Conservation (phyloP, 345 rosid genomes). For the Carallia brachiata region DNA sequence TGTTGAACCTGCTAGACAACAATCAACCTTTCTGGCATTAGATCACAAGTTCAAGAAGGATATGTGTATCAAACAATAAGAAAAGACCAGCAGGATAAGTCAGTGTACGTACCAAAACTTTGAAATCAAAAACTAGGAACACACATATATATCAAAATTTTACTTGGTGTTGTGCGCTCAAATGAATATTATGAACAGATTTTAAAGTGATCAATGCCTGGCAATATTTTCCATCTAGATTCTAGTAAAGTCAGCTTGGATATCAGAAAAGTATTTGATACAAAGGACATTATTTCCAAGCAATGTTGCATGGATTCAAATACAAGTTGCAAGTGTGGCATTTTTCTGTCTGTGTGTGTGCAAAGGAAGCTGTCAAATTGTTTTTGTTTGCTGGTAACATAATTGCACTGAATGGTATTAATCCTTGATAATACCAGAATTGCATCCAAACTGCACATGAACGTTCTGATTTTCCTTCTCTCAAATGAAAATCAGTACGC, state of each 20-base stretch:
- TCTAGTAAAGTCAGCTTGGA: background rate
- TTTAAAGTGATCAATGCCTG: background rate
- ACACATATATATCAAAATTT: no score
- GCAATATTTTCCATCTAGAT: background rate
- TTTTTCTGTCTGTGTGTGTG: background rate
- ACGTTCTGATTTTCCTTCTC: no score
- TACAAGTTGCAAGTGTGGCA: background rate
- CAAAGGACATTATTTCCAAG: background rate
- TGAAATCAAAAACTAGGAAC: no score
- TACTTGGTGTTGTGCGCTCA: no score
- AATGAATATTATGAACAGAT: no score
- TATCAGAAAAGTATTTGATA: no score
- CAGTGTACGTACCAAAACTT: no score
- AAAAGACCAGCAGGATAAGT: no score
- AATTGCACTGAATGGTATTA: background rate
- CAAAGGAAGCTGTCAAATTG: background rate
- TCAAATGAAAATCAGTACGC: no score
- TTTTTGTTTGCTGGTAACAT: background rate
- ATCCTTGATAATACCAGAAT: background rate
- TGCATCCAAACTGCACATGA: no score
- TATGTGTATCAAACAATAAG: background rate
- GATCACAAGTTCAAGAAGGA: conserved; percentile 8
- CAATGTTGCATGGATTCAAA: background rate
- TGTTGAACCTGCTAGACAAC: conserved; percentile 79
- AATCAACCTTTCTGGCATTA: conserved; percentile 15